phyloP scores from a whole-genome alignment of 2,329 filamentous ascomycete species.

The Penicillium sp. region DNA sequence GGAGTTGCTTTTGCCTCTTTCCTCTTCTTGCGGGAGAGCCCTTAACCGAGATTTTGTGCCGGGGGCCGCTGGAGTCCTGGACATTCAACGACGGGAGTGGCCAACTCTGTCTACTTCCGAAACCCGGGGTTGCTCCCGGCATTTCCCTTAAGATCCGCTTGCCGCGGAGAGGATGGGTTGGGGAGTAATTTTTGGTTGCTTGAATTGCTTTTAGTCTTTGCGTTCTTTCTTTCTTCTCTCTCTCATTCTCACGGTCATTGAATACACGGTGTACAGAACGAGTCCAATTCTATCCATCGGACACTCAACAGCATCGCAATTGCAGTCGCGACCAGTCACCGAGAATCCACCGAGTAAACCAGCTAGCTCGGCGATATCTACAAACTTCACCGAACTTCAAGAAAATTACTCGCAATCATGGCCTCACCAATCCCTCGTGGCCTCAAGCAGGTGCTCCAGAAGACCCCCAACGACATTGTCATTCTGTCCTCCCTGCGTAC shows the following conservation, averaged over 20 bases:
- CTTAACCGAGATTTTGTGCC: conserved; percentile 48
- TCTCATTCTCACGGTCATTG: conserved; percentile 8
- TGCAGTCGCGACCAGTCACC: background rate
- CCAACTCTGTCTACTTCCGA: conserved; percentile 32
- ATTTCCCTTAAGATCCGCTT: conserved; percentile 50
- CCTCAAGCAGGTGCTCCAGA: conserved; percentile 76
- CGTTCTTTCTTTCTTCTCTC: conserved; percentile 13
- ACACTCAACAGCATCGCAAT: conserved; percentile 7
- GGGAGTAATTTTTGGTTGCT: conserved; percentile 15
- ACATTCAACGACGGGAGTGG: conserved; percentile 29
- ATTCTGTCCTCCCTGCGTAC: conserved; percentile 91
- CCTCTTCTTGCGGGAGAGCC: conserved; percentile 37
- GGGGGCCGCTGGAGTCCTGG: conserved; percentile 26
- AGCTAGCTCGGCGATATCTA: conserved; percentile 17
- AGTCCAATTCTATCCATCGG: background rate
- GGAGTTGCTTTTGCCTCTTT: background rate
- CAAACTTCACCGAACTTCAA: conserved; percentile 12
- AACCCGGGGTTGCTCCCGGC: conserved; percentile 40
- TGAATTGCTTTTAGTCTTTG: conserved; percentile 1
- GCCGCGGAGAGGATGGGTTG: conserved; percentile 13
- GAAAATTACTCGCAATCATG: conserved; percentile 46
- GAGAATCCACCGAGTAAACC: conserved; percentile 4
- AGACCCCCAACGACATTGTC: conserved; percentile 80
- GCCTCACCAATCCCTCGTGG: conserved; percentile 63
- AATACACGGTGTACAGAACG: conserved; percentile 7